Evolutionary conservation across 2,329 filamentous ascomycete genomes (phyloP), one percentile per base, ranked within the genome.

Genomic region (Stemphylium lycopersici): DNA sequence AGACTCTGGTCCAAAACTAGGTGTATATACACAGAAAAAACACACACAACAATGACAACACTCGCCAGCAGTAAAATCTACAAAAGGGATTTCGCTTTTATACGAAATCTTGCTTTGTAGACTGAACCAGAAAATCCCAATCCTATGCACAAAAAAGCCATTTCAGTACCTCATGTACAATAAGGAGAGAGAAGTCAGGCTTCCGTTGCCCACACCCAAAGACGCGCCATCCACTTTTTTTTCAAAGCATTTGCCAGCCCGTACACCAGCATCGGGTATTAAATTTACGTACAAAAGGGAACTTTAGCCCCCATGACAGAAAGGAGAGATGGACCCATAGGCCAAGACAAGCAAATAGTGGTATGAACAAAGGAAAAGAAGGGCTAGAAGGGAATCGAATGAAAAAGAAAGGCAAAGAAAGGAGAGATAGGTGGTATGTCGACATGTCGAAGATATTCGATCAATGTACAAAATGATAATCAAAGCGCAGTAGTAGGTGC

Each of bases 391-490:
- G 26, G 26, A 29, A 29, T 29, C 26, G 26, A 29, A 36, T 18
- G n/a, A n/a, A 33, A n/a, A 10, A 37, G 32, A 32, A 31, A 29
- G 40, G 22, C n/a, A 39, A 38, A 22, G 29, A 26, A 22, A 46
- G 33, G 37, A 34, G 41, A 40, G 22, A 46, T 50, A 44, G 36
- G 56, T 45, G 46, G 48, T 45, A 39, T 49, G 38, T 55, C 40
- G 50, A 59, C 31, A 43, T 49, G 45, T 59, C 49, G 34, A 58
- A 44, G 37, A 55, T 50, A 39, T 55, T 45, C 54, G 38, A 48
- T 38, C 33, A 26, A 48, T 33, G 52, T 39, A 31, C 40, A 33
- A 47, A 47, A 51, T 20, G 32, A 36, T 40, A 34, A 44, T 33
- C 24, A 44, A 36, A 34, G 41, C 33, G 20, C 41, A 29, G 15